These are phyloP conservation scores for Acanthamoeba lenticulata DNA, from an alignment of 208 protist genomes.

Conservation along the genomic window DNA sequence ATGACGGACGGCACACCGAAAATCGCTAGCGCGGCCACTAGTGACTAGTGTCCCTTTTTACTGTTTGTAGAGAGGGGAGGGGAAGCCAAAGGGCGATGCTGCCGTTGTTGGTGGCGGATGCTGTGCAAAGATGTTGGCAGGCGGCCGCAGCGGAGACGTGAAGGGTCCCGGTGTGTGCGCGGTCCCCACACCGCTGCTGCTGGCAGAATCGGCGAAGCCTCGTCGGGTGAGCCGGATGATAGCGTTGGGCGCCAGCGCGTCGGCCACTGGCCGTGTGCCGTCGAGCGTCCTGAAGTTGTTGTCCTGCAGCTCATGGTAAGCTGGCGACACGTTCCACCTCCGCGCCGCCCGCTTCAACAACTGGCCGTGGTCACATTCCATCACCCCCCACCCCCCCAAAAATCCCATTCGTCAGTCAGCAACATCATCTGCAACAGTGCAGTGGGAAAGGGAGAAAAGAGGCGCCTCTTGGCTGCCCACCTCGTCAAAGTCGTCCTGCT, in stretches of 20 bases:
- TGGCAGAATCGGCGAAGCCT: background rate
- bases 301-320: conserved; percentile 31
- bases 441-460: background rate
- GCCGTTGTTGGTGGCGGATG: background rate
- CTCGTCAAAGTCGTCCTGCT: conserved; percentile 7
- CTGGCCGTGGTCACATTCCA: background rate
- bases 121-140: background rate
- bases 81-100: background rate
- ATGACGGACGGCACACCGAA: no score
- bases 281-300: conserved; percentile 35
- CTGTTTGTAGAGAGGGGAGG: background rate
- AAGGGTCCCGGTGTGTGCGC: background rate
- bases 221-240: background rate
- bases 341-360: conserved; percentile 7
- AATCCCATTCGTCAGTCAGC: background rate
- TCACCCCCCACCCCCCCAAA: no score
- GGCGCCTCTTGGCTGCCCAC: background rate
- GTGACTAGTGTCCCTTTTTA: no score
- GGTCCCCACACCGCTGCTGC: background rate
- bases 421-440: background rate
- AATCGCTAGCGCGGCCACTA: no score
- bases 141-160: background rate
- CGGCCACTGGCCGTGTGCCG: background rate
- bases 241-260: background rate
- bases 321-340: background rate